A percentile compares a stretch with the other conserved stretches of the same genome.
Evolutionary conservation across 176 grass and related monocot species (phyloP).

Genomic region (Triticum timopheevii): DNA sequence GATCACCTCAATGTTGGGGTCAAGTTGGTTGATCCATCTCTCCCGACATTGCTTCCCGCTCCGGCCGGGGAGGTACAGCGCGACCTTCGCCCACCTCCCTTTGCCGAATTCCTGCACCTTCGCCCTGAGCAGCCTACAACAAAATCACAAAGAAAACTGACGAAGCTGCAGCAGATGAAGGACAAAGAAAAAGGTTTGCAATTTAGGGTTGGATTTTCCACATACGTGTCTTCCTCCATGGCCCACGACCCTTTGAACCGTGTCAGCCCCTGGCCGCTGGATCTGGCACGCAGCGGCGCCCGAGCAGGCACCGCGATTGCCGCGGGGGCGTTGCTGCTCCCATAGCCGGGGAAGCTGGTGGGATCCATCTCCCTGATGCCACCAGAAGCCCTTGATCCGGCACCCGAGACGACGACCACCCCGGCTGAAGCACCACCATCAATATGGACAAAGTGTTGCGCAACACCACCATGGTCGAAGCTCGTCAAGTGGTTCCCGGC

Average conservation of each 20-base stretch:
- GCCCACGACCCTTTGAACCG: slow-evolving; percentile 58
- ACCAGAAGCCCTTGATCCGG: neutral
- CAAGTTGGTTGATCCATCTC: slow-evolving; percentile 80
- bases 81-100: slow-evolving; percentile 58
- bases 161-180: neutral
- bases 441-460: too few species aligned
- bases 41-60: slow-evolving; percentile 80
- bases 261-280: neutral
- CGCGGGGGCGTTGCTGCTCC: too few species aligned
- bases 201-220: neutral
- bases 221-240: slow-evolving; percentile 56
- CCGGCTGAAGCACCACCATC: neutral
- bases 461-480: too few species aligned
- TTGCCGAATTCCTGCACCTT: slow-evolving; percentile 47
- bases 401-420: fast-evolving
- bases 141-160: neutral
- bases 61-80: slow-evolving; percentile 45
- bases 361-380: neutral
- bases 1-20: slow-evolving; percentile 58
- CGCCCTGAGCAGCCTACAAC: slow-evolving; percentile 38
- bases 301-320: neutral
- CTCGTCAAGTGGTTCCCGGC: too few species aligned
- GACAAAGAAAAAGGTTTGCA: neutral
- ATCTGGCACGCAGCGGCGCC: neutral
- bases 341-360: neutral